Conservation (phyloP, 108 stramenopile genomes). For the Parmales sp. region DNA sequence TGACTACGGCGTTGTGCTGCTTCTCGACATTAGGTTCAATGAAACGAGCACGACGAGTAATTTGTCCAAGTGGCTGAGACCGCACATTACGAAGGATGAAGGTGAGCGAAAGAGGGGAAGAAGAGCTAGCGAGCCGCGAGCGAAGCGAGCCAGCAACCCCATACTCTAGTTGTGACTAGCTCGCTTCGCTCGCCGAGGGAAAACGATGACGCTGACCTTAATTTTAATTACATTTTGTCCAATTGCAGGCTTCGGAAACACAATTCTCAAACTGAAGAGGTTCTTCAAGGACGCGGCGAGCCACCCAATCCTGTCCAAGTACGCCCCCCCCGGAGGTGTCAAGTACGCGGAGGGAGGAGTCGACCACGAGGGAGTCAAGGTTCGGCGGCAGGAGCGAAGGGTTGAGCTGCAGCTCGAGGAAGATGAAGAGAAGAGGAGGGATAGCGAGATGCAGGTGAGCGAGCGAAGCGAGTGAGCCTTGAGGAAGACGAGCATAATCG, state of each 20-base stretch:
- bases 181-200: too few species aligned
- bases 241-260: constrained; percentile 45
- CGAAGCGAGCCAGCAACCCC: too few species aligned
- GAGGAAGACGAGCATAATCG: too few species aligned
- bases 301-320: constrained; percentile 18
- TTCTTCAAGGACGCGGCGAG: constrained; percentile 44
- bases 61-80: constrained; percentile 70
- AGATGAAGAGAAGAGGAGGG: background rate
- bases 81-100: constrained; percentile 52
- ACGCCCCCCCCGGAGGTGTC: constrained; percentile 19
- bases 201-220: too few species aligned
- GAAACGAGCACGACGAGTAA: constrained; percentile 55
- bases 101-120: too few species aligned
- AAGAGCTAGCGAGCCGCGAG: too few species aligned
- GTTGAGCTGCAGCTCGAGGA: constrained; percentile 14
- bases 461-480: too few species aligned
- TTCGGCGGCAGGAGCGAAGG: background rate
- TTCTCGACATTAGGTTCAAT: constrained; percentile 85
- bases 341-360: constrained; percentile 27
- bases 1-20: constrained; percentile 92
- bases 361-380: constrained; percentile 10
- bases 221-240: too few species aligned
- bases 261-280: constrained; percentile 37
- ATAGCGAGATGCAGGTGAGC: too few species aligned
- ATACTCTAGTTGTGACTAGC: too few species aligned